Percentiles rank a stretch among this genome's conserved stretches.
Evolutionary conservation across 805 yeast species (phyloP).

Genomic region (Kluyveromyces dobzhanskii): DNA sequence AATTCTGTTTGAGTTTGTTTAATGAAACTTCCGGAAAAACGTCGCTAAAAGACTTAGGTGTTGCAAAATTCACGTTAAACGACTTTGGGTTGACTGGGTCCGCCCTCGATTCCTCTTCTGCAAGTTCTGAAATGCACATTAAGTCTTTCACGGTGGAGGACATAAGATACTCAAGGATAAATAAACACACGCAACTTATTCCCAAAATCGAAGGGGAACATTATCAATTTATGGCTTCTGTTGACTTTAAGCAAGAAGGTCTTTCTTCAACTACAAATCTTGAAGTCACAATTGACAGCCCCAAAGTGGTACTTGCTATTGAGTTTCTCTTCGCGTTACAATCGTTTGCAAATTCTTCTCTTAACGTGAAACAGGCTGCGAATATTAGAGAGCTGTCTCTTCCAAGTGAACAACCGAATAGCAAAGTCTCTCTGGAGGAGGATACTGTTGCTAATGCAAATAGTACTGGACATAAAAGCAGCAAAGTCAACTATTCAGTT

Average conservation of each 20-base stretch:
- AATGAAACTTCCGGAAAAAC: slow-evolving; percentile 37
- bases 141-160: slow-evolving; percentile 75
- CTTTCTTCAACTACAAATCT: slow-evolving; percentile 38
- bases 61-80: slow-evolving; percentile 54
- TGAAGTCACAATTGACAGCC: slow-evolving; percentile 67
- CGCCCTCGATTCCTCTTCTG: slow-evolving; percentile 37
- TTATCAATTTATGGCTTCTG: slow-evolving; percentile 61
- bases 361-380: slow-evolving; percentile 19
- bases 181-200: slow-evolving; percentile 71
- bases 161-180: slow-evolving; percentile 50
- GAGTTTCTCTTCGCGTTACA: slow-evolving; percentile 79
- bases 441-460: slow-evolving; percentile 6
- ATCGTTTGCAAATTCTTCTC: slow-evolving; percentile 45
- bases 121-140: slow-evolving; percentile 52
- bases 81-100: slow-evolving; percentile 44
- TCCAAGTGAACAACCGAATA: neutral
- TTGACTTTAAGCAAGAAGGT: slow-evolving; percentile 35
- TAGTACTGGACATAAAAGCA: slow-evolving; percentile 2
- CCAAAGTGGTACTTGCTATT: slow-evolving; percentile 71
- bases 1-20: slow-evolving; percentile 52
- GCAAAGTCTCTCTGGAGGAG: neutral
- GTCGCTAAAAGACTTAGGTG: slow-evolving; percentile 33
- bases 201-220: slow-evolving; percentile 58
- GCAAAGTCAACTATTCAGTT: slow-evolving; percentile 43
- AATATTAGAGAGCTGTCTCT: slow-evolving; percentile 1